Evolutionary conservation across 345 rosid species (phyloP).

Genomic region (Populus tremula): DNA sequence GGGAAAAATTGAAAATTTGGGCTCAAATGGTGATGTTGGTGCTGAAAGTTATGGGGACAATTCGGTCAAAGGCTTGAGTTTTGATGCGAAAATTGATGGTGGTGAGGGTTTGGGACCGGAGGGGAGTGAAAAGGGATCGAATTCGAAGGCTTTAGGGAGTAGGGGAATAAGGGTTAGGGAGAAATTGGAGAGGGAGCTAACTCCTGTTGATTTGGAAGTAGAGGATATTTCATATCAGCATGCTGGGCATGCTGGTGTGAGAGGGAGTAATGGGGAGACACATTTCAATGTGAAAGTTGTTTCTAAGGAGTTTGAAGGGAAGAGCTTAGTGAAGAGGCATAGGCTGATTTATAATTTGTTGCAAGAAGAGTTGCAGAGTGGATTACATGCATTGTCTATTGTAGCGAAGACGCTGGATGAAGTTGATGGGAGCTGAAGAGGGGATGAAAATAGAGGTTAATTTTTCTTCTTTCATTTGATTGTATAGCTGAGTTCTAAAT

Average conservation of each 20-base stretch:
- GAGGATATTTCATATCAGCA: conserved; percentile 92
- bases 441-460: conserved; percentile 13
- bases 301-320: conserved; percentile 77
- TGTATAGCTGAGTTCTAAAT: neutral
- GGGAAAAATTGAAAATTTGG: neutral
- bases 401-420: conserved; percentile 85
- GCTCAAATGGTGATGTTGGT: conserved; percentile 9
- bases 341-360: conserved; percentile 67
- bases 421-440: conserved; percentile 28
- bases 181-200: conserved; percentile 64
- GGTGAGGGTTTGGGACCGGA: conserved; percentile 17
- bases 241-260: conserved; percentile 86
- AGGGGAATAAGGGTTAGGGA: conserved; percentile 73
- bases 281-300: conserved; percentile 84
- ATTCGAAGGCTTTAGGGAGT: conserved; percentile 42
- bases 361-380: conserved; percentile 76
- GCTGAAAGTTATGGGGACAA: conserved; percentile 4
- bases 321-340: conserved; percentile 90
- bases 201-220: conserved; percentile 61
- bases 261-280: conserved; percentile 76
- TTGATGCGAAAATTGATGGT: conserved; percentile 16
- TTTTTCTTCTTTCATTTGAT: conserved; percentile 7
- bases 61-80: conserved; percentile 22
- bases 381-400: conserved; percentile 83
- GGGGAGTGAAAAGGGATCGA: conserved; percentile 13